phyloP scores from a whole-genome alignment of 768 basidiomycete species.

The Agrocybe chaxingu region DNA sequence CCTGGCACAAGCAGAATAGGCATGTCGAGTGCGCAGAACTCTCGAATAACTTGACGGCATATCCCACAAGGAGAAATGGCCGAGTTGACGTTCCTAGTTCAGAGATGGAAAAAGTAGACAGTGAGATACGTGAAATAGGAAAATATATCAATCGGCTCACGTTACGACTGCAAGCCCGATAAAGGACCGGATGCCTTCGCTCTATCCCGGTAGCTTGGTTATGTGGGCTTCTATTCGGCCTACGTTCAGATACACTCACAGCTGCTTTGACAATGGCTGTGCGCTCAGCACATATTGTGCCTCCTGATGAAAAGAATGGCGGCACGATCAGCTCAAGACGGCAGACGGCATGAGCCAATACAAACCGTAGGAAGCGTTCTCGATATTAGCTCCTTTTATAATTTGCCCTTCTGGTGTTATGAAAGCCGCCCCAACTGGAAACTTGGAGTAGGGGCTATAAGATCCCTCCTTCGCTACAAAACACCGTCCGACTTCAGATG shows the following conservation, averaged over 20 bases:
- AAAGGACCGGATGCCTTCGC: slow-evolving; percentile 72
- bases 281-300: slow-evolving; percentile 89
- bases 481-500: not conserved
- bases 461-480: slow-evolving; percentile 61
- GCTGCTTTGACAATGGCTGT: slow-evolving; percentile 95
- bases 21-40: slow-evolving; percentile 76
- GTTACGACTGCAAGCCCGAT: slow-evolving; percentile 76
- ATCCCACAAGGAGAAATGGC: slow-evolving; percentile 88
- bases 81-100: slow-evolving; percentile 59
- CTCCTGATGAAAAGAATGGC: slow-evolving; percentile 46
- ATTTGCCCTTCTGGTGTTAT: slow-evolving; percentile 66
- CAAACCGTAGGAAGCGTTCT: slow-evolving; percentile 92
- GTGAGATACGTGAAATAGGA: not conserved
- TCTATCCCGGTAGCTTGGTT: slow-evolving; percentile 39
- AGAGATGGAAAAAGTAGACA: not conserved
- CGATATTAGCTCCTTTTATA: slow-evolving; percentile 86
- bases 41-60: slow-evolving; percentile 87
- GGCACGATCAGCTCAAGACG: not conserved
- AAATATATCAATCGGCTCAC: slow-evolving; percentile 37
- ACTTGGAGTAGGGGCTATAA: slow-evolving; percentile 87
- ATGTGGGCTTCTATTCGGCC: no score
- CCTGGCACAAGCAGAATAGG: slow-evolving; percentile 71
- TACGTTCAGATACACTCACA: slow-evolving; percentile 41
- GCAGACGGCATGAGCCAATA: not conserved
- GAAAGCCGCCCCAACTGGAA: slow-evolving; percentile 89